These are phyloP conservation scores for Emericellopsis terricola DNA, from an alignment of 495 filamentous ascomycete genomes.

Conservation along the genomic window DNA sequence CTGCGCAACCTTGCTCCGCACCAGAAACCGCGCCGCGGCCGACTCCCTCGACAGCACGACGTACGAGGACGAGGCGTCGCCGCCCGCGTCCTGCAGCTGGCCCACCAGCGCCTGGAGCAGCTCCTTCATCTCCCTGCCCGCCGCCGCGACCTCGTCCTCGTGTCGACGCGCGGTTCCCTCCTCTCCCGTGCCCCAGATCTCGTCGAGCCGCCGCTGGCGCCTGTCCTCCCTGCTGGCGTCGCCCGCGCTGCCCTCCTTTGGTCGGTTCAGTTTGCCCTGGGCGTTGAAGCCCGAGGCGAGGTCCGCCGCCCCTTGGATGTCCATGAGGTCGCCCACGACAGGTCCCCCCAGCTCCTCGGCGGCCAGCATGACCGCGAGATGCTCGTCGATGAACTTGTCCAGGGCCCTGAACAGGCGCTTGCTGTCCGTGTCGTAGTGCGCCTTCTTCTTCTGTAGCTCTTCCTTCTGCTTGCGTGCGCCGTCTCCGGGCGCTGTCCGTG, in stretches of 20 bases:
- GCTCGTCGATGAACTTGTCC: constrained; percentile 52
- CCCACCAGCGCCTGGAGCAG: constrained; percentile 45
- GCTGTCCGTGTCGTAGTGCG: constrained; percentile 35
- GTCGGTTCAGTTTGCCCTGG: constrained; percentile 50
- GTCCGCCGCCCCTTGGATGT: constrained; percentile 31
- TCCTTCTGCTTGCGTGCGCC: constrained; percentile 38
- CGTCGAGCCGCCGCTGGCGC: constrained; percentile 53
- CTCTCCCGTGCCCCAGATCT: constrained; percentile 36
- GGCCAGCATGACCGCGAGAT: constrained; percentile 64
- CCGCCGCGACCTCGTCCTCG: constrained; percentile 42
- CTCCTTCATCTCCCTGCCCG: constrained; percentile 45
- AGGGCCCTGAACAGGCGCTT: constrained; percentile 39
- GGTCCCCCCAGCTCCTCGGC: constrained; percentile 78
- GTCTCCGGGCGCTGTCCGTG: constrained; percentile 38
- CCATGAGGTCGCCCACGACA: constrained; percentile 55
- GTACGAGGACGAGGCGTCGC: constrained; percentile 40
- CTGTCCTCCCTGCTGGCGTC: constrained; percentile 21
- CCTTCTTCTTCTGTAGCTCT: constrained; percentile 38
- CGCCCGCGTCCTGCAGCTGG: constrained; percentile 40
- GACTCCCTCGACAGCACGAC: constrained; percentile 53
- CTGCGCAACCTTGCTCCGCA: constrained; percentile 67
- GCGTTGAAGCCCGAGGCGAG: constrained; percentile 54
- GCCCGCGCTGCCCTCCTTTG: constrained; percentile 19
- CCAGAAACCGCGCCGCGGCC: constrained; percentile 67
- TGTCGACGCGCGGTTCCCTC: constrained; percentile 13